Conservation (phyloP, 2,329 filamentous ascomycete species). For the Calcarisporium arbuscula region DNA sequence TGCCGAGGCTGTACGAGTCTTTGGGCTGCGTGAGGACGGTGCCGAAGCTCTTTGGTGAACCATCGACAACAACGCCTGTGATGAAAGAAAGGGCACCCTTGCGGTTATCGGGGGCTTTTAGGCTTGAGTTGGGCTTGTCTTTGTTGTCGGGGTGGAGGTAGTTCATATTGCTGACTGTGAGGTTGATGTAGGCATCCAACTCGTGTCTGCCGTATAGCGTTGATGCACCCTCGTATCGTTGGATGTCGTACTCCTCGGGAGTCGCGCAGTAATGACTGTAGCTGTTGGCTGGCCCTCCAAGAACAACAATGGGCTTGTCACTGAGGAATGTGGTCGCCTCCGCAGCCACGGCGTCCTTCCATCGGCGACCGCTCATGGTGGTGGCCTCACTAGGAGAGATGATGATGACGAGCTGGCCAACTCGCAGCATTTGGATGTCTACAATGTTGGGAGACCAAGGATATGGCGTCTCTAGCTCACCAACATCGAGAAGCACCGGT, state of each 20-base stretch:
- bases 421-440: slow-evolving; percentile 77
- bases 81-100: slow-evolving; percentile 75
- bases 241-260: slow-evolving; percentile 72
- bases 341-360: slow-evolving; percentile 62
- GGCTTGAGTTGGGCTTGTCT: slow-evolving; percentile 42
- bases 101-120: slow-evolving; percentile 70
- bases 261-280: slow-evolving; percentile 82
- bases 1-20: slow-evolving; percentile 52
- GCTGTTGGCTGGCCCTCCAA: slow-evolving; percentile 84
- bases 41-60: slow-evolving; percentile 63
- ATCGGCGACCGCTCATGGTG: slow-evolving; percentile 86
- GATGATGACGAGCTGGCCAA: slow-evolving; percentile 78
- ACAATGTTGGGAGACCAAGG: slow-evolving; percentile 88
- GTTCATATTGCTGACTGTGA: slow-evolving; percentile 59
- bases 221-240: slow-evolving; percentile 92
- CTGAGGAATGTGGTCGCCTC: slow-evolving; percentile 44
- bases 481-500: slow-evolving; percentile 81
- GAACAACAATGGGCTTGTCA: slow-evolving; percentile 63
- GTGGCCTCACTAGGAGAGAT: slow-evolving; percentile 82
- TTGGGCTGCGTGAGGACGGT: slow-evolving; percentile 51
- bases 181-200: slow-evolving; percentile 79
- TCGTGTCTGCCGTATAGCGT: slow-evolving; percentile 82
- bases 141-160: slow-evolving; percentile 30
- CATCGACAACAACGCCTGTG: slow-evolving; percentile 69
- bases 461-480: slow-evolving; percentile 72